Conservation (phyloP, 2,329 filamentous ascomycete species). For the Verticillium klebahnii region DNA sequence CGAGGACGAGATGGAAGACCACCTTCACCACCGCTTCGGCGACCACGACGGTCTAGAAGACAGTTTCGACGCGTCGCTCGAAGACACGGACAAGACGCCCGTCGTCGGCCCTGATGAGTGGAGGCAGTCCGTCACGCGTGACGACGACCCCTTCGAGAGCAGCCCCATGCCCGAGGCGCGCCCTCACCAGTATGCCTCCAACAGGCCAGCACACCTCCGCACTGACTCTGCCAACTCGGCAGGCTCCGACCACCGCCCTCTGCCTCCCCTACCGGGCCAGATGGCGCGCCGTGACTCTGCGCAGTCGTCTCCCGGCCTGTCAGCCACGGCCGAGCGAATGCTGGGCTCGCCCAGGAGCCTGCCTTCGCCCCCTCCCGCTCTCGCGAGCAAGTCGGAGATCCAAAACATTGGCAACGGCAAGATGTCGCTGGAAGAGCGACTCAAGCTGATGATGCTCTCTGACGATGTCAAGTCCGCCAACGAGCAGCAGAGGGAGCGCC, state of each 20-base stretch:
- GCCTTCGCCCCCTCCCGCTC: constrained; percentile 68
- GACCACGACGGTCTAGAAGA: constrained; percentile 66
- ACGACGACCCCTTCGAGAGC: constrained; percentile 65
- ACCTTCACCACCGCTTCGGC: constrained; percentile 46
- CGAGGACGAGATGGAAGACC: constrained; percentile 68
- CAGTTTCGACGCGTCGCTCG: constrained; percentile 91
- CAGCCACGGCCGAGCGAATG: constrained; percentile 68
- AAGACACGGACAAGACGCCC: constrained; percentile 95
- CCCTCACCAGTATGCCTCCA: constrained; percentile 34
- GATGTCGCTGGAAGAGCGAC: constrained; percentile 80
- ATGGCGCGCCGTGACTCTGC: constrained; percentile 36
- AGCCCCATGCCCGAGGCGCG: constrained; percentile 60
- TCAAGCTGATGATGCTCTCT: constrained; percentile 85
- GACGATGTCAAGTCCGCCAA: constrained; percentile 59
- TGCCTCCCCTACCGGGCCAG: constrained; percentile 78
- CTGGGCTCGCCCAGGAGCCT: constrained; percentile 62
- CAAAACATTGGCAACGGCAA: constrained; percentile 68
- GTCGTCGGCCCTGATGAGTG: constrained; percentile 97
- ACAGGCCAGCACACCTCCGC: constrained; percentile 54
- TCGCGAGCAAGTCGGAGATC: constrained; percentile 70
- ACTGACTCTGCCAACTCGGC: constrained; percentile 67
- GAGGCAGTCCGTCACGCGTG: constrained; percentile 52
- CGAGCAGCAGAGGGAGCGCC: constrained; percentile 63
- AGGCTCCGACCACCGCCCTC: constrained; percentile 63
- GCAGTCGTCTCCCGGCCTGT: constrained; percentile 58